These are phyloP conservation scores for Ustilago curta DNA, from an alignment of 1,284 basidiomycete species.

Conservation along the genomic window DNA sequence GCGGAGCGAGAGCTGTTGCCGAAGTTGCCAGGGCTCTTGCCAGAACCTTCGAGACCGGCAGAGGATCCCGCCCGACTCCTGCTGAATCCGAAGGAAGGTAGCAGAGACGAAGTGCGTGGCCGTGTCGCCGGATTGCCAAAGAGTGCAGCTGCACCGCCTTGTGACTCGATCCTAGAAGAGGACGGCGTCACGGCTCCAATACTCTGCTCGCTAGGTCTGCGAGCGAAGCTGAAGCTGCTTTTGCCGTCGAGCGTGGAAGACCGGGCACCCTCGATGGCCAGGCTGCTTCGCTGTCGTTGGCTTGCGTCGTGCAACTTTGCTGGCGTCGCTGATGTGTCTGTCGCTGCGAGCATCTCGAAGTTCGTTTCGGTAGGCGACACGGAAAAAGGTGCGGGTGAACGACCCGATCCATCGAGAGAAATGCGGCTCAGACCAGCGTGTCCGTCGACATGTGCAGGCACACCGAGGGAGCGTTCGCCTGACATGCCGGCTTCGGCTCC, in stretches of 20 bases:
- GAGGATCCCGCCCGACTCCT: slow-evolving; percentile 40
- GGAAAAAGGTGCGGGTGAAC: slow-evolving; percentile 14
- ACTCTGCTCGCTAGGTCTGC: slow-evolving; percentile 35
- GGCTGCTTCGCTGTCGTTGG: slow-evolving; percentile 10
- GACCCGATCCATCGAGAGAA: slow-evolving; percentile 34
- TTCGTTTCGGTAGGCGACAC: slow-evolving; percentile 21
- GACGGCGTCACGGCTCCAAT: slow-evolving; percentile 29
- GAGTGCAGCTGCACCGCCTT: slow-evolving; percentile 53
- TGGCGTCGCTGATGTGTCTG: slow-evolving; percentile 11
- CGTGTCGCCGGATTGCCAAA: slow-evolving; percentile 48
- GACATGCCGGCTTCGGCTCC: slow-evolving; percentile 25
- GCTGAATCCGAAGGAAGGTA: slow-evolving; percentile 52
- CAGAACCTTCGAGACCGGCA: slow-evolving; percentile 34
- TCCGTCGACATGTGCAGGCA: neutral
- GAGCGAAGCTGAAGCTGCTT: slow-evolving; percentile 19
- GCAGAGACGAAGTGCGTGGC: slow-evolving; percentile 56
- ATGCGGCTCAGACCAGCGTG: slow-evolving; percentile 10
- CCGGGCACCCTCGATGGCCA: slow-evolving; percentile 5
- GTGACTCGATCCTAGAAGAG: slow-evolving; percentile 52
- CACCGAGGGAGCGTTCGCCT: slow-evolving; percentile 9
- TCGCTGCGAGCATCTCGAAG: slow-evolving; percentile 26
- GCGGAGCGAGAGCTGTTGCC: slow-evolving; percentile 13
- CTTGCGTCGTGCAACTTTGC: slow-evolving; percentile 1
- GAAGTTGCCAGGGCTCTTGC: slow-evolving; percentile 40
- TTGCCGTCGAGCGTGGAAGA: slow-evolving; percentile 11